These are phyloP conservation scores for Penicillium glabrum DNA, from an alignment of 2,329 filamentous ascomycete genomes.

Conservation along the genomic window DNA sequence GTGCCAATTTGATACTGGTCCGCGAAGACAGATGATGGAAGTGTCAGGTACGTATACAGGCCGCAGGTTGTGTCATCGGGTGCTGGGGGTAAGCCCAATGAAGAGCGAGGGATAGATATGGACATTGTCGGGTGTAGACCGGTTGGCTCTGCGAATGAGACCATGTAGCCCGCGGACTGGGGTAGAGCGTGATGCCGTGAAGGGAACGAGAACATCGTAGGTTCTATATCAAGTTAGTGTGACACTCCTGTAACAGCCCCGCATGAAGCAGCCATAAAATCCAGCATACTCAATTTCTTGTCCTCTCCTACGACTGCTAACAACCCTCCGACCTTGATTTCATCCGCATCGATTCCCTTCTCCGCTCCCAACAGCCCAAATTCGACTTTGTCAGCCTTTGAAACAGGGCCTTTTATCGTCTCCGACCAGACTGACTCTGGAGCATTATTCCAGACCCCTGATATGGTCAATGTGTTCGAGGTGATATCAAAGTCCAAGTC, in stretches of 20 bases:
- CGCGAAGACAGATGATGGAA: conserved; percentile 78
- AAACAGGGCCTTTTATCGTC: conserved; percentile 32
- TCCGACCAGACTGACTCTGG: conserved; percentile 49
- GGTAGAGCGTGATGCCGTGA: conserved; percentile 69
- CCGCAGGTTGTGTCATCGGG: conserved; percentile 60
- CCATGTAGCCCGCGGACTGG: conserved; percentile 56
- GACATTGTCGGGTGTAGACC: conserved; percentile 82
- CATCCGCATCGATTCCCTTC: conserved; percentile 59
- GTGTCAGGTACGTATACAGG: conserved; percentile 76
- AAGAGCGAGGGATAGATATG: conserved; percentile 59
- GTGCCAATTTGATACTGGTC: conserved; percentile 78
- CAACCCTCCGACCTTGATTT: conserved; percentile 75
- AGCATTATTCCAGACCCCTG: conserved; percentile 58
- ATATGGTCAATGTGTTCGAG: conserved; percentile 64
- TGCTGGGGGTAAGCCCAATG: conserved; percentile 49
- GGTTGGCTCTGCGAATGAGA: conserved; percentile 66
- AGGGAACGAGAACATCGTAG: conserved; percentile 80
- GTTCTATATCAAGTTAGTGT: conserved; percentile 47
- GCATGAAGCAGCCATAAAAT: not conserved
- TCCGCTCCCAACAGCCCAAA: conserved; percentile 75
- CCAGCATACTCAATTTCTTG: conserved; percentile 58
- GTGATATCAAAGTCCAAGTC: conserved; percentile 77
- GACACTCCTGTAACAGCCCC: not conserved
- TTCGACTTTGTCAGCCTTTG: conserved; percentile 62
- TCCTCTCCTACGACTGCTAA: conserved; percentile 77